phyloP scores from a whole-genome alignment of 768 basidiomycete genomes.

The Russula ochroleuca region DNA sequence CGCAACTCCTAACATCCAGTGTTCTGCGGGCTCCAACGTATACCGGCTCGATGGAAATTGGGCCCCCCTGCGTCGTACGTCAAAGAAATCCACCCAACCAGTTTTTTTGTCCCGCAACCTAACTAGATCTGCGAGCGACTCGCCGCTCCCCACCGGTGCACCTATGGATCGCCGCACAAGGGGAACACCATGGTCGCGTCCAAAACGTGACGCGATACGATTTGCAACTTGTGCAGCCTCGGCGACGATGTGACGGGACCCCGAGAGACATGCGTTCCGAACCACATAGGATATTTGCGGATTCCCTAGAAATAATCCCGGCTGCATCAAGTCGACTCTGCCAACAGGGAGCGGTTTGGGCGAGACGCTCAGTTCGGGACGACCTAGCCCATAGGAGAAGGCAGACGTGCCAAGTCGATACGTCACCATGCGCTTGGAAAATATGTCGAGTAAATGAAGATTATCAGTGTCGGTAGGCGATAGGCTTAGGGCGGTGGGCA shows the following conservation, averaged over 20 bases:
- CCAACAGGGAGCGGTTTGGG: slow-evolving; percentile 27
- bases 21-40: slow-evolving; percentile 52
- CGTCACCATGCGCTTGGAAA: slow-evolving; percentile 20
- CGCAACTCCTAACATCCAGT: slow-evolving; percentile 65
- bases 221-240: slow-evolving; percentile 83
- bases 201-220: slow-evolving; percentile 70
- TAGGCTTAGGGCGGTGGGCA: slow-evolving; percentile 12
- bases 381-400: slow-evolving; percentile 4
- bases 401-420: slow-evolving; percentile 3
- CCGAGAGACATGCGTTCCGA: slow-evolving; percentile 31
- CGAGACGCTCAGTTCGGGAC: slow-evolving; percentile 30
- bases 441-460: slow-evolving; percentile 35
- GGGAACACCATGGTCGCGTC: slow-evolving; percentile 53
- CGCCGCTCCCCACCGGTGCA: slow-evolving; percentile 34
- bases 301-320: slow-evolving; percentile 43
- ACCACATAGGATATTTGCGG: slow-evolving; percentile 50
- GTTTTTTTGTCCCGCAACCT: slow-evolving; percentile 42
- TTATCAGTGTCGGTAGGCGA: slow-evolving; percentile 26
- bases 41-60: slow-evolving; percentile 41
- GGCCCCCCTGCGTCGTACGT: slow-evolving; percentile 36
- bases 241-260: slow-evolving; percentile 56
- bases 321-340: slow-evolving; percentile 11
- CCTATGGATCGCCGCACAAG: slow-evolving; percentile 53
- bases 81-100: slow-evolving; percentile 43
- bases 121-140: slow-evolving; percentile 45